Conservation (phyloP, 1,139 yeast genomes). For the Kodamaea fungicola region DNA sequence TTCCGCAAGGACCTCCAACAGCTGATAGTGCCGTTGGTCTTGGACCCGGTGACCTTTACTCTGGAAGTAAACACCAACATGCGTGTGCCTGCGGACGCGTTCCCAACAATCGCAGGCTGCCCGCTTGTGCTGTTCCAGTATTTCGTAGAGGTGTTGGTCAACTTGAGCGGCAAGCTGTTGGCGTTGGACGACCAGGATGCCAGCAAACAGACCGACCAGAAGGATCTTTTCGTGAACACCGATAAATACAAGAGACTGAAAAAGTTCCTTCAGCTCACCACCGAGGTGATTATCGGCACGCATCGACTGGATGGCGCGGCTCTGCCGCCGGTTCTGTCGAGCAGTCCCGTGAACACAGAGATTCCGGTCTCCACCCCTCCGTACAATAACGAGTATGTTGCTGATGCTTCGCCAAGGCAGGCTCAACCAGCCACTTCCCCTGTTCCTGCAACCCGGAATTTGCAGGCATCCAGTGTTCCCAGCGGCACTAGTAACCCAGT, state of each 20-base stretch:
- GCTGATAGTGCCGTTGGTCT: slow-evolving; percentile 70
- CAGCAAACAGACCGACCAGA: slow-evolving; percentile 13
- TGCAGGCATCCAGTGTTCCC: too few relatives aligned
- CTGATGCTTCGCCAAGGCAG: too few relatives aligned
- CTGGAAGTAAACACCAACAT: slow-evolving; percentile 62
- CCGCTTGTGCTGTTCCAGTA: slow-evolving; percentile 79
- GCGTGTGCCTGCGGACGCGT: slow-evolving; percentile 78
- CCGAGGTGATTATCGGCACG: slow-evolving; percentile 80
- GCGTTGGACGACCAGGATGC: slow-evolving; percentile 24
- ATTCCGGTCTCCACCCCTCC: too few relatives aligned
- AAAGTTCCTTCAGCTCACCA: slow-evolving; percentile 73
- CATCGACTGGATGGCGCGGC: slow-evolving; percentile 39
- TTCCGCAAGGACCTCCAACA: slow-evolving; percentile 85
- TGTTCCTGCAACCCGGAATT: too few relatives aligned
- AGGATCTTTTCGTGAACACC: slow-evolving; percentile 61
- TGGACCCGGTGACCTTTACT: slow-evolving; percentile 62
- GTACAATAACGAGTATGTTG: too few relatives aligned
- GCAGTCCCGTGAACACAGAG: neutral
- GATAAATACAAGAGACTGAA: slow-evolving; percentile 71
- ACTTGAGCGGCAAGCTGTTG: slow-evolving; percentile 49
- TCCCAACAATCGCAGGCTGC: slow-evolving; percentile 78
- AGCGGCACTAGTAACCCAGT: too few relatives aligned
- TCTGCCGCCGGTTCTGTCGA: neutral
- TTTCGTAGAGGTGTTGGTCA: slow-evolving; percentile 76
- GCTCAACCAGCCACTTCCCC: too few relatives aligned